Percentiles rank a stretch among this genome's conserved stretches.
Evolutionary conservation across 2,329 filamentous ascomycete species (phyloP).

Genomic region (Coniochaeta sp.): DNA sequence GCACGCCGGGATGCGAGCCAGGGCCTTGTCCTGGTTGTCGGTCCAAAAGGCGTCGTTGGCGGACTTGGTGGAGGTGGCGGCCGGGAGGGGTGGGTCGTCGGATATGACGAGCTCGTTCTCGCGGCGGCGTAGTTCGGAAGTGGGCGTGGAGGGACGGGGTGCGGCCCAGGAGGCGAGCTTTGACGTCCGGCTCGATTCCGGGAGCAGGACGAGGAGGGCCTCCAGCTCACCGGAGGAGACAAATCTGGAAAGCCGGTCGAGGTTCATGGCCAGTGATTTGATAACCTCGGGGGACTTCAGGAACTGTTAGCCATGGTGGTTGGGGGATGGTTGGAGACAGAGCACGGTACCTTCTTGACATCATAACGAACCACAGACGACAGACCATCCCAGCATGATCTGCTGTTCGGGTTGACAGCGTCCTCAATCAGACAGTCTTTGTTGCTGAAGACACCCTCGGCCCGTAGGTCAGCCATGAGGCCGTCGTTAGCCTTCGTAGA

Average conservation of each 20-base stretch:
- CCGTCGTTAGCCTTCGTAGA: constrained; percentile 32
- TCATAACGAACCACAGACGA: constrained; percentile 36
- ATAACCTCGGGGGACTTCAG: constrained; percentile 32
- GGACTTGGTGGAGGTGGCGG: constrained; percentile 5
- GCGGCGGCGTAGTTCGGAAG: constrained; percentile 37
- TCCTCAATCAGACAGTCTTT: constrained; percentile 29
- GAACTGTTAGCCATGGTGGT: not conserved
- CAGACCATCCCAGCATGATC: constrained; percentile 35
- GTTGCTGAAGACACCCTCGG: constrained; percentile 25
- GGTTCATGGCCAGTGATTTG: constrained; percentile 31
- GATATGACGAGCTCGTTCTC: constrained; percentile 38
- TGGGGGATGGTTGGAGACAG: no score
- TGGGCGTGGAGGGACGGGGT: constrained; percentile 20
- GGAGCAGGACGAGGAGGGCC: constrained; percentile 48
- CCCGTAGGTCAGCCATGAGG: constrained; percentile 28
- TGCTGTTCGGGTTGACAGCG: constrained; percentile 32
- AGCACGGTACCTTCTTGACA: constrained; percentile 29
- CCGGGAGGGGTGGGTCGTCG: constrained; percentile 13
- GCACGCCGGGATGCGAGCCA: constrained; percentile 57
- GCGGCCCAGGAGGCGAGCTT: constrained; percentile 29
- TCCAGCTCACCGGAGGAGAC: constrained; percentile 45
- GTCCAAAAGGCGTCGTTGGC: constrained; percentile 15
- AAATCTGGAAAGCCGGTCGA: constrained; percentile 36
- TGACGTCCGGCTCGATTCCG: constrained; percentile 31
- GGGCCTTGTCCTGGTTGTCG: constrained; percentile 20